A percentile compares a stretch with the other conserved stretches of the same genome.
phyloP scores from a whole-genome alignment of 495 filamentous ascomycete species.

The Aspergillus haitiensis region DNA sequence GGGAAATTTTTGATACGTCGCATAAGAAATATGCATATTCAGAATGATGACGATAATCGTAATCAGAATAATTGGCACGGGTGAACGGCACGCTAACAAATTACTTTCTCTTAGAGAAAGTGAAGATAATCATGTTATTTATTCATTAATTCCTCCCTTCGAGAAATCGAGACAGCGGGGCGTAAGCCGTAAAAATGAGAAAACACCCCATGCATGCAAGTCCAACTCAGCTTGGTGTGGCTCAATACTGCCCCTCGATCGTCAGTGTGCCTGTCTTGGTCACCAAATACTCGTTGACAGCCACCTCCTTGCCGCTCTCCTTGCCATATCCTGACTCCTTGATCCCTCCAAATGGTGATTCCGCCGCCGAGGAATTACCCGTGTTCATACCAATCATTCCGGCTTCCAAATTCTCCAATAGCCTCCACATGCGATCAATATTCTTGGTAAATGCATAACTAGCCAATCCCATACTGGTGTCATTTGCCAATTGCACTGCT shows the following conservation, averaged over 20 bases:
- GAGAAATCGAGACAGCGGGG: too few relatives aligned
- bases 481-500: constrained; percentile 60
- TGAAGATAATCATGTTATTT: background rate
- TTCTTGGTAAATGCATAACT: constrained; percentile 76
- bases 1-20: too few relatives aligned
- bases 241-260: constrained; percentile 56
- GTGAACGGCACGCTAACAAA: background rate
- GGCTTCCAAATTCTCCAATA: constrained; percentile 72
- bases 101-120: background rate
- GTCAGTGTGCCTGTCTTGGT: constrained; percentile 71
- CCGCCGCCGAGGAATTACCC: constrained; percentile 66
- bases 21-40: too few relatives aligned
- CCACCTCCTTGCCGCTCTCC: constrained; percentile 71
- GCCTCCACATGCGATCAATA: constrained; percentile 67
- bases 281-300: constrained; percentile 67
- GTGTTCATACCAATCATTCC: constrained; percentile 76
- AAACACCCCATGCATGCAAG: background rate
- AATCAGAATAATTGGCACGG: background rate
- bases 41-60: background rate
- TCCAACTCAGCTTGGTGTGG: background rate
- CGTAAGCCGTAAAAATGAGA: too few relatives aligned
- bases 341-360: constrained; percentile 73
- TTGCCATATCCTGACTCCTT: constrained; percentile 78
- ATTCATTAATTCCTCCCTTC: background rate
- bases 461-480: constrained; percentile 68